Base-by-base conservation (phyloP, 352 stramenopile species). In the Elongisporangium prolatum region DNA sequence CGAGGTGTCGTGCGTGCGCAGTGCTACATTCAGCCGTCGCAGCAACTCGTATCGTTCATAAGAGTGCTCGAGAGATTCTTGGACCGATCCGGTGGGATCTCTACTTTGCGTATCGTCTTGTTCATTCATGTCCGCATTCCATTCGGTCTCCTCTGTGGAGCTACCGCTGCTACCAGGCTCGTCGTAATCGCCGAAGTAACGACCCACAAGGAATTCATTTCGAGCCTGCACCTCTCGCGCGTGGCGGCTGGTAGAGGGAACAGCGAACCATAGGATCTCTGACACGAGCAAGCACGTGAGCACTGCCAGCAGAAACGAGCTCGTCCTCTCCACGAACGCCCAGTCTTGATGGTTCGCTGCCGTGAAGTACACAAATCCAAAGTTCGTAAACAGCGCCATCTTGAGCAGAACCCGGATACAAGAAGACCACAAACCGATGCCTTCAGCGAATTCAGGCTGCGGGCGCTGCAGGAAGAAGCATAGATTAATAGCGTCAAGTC, bases 381-480 rank as follows among this genome's bases (percentile, higher is more conserved):
- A 66, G 56, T 18, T 61, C 50, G n/a, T 69, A 17, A 7, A 56
- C 59, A 52, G 51, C 34, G 24, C 64, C 18, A 55, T 57, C 10
- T 34, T 60, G 47, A 47, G 54, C 13, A 64, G 34, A 8, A 60
- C 17, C 51, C 24, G 11, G 20, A 50, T 11, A 17, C 34, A 44
- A 4, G 34, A 44, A 44, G 34, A 44, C 34, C 34, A 44, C 10
- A 44, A 44, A 11, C 67, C 67, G 21, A 75, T 75, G 18, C 37
- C 24, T 24, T 69, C 34, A 17, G 60, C 61, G 14, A 49, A 38
- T 0, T 75, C 62, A 17, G 77, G 77, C 20, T 71, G 57, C 0
- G 77, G 77, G 10, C 77, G 74, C 24, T 72, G 77, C 7, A 58
- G 57, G 21, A 74, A 68, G n/a, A 62, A 66, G 48, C 72, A 83